phyloP scores from a whole-genome alignment of 2,329 filamentous ascomycete genomes.

The Pseudogymnoascus sp. region DNA sequence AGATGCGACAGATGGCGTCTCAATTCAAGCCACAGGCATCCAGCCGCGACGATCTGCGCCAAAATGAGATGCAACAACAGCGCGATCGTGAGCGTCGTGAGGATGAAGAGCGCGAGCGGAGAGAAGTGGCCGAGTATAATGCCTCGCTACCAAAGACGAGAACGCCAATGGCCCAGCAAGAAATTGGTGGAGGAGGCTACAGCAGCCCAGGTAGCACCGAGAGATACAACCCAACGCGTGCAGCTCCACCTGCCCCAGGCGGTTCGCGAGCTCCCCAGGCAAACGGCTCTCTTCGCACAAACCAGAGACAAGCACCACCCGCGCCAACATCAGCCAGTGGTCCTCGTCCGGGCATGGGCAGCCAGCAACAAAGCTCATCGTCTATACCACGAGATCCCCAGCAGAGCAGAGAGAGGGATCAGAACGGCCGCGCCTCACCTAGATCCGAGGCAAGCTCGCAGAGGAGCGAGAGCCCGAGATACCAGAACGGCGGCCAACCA shows the following conservation, averaged over 20 bases:
- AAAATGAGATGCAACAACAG: constrained; percentile 55
- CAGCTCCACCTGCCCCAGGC: constrained; percentile 70
- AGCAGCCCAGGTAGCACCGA: constrained; percentile 41
- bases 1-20: constrained; percentile 49
- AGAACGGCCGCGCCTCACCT: constrained; percentile 30
- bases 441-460: constrained; percentile 35
- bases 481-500: constrained; percentile 33
- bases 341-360: constrained; percentile 40
- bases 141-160: constrained; percentile 78
- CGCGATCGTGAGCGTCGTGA: constrained; percentile 44
- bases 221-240: constrained; percentile 79
- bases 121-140: constrained; percentile 83
- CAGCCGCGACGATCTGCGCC: constrained; percentile 45
- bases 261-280: constrained; percentile 46
- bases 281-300: constrained; percentile 49
- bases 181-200: constrained; percentile 60
- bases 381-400: constrained; percentile 32
- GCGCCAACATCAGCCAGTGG: constrained; percentile 46
- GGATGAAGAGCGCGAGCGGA: constrained; percentile 59
- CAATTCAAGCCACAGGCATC: constrained; percentile 47
- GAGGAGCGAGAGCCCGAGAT: constrained; percentile 29
- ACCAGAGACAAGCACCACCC: constrained; percentile 73
- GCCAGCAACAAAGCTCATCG: constrained; percentile 43
- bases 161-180: constrained; percentile 77
- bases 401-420: constrained; percentile 13